These are phyloP conservation scores for Tagetes erecta DNA, from an alignment of 129 eudicot species.

Conservation along the genomic window DNA sequence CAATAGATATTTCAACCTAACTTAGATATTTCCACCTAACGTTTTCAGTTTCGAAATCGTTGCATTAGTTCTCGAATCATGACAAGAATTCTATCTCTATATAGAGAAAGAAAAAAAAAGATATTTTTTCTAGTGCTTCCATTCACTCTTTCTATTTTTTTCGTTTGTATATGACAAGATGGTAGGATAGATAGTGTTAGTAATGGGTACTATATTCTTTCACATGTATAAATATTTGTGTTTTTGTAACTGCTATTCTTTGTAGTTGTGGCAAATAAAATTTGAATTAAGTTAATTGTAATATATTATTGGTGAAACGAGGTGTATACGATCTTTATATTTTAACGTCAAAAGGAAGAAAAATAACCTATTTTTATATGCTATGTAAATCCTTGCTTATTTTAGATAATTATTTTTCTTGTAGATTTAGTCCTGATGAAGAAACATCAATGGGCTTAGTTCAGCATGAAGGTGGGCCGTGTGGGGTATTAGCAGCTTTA, in stretches of 20 bases:
- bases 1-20: too few relatives aligned
- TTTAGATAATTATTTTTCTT: constrained; percentile 16
- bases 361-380: background rate
- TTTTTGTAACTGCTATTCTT: background rate
- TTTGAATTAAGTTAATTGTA: constrained; percentile 9
- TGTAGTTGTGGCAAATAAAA: background rate
- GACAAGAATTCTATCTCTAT: too few relatives aligned
- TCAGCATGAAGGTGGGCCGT: constrained; percentile 99
- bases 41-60: too few relatives aligned
- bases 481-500: constrained; percentile 97
- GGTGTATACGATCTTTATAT: constrained; percentile 5
- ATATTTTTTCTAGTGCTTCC: too few relatives aligned
- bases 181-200: constrained; percentile 6
- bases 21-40: too few relatives aligned
- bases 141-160: too few relatives aligned
- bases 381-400: constrained; percentile 21
- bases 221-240: background rate
- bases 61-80: too few relatives aligned
- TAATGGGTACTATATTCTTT: constrained; percentile 19
- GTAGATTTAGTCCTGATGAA: constrained; percentile 94
- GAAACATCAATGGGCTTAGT: constrained; percentile 99
- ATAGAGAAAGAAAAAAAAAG: too few relatives aligned
- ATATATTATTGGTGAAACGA: background rate
- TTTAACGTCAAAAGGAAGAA: background rate
- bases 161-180: background rate